Percentiles rank a stretch among this genome's conserved stretches.
Evolutionary conservation across 202 grass and related monocot species (phyloP).

Genomic region (Bolboschoenoplectus hybrid): DNA sequence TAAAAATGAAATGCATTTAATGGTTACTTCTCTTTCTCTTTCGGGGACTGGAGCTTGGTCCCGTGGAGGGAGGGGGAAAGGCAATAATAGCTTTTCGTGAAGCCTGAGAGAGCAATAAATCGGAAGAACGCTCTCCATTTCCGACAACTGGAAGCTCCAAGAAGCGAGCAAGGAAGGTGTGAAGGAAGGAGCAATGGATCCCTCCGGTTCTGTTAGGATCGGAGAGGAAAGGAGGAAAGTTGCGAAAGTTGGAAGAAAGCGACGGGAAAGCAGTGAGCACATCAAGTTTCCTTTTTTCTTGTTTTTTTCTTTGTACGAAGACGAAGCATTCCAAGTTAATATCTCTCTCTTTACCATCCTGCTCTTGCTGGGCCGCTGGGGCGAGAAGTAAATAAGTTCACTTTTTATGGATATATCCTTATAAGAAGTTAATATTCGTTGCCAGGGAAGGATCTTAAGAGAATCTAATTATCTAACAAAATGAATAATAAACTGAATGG

Average conservation of each 20-base stretch:
- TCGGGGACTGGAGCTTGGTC: neutral
- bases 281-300: conserved; percentile 1
- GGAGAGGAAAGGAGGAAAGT: conserved; percentile 2
- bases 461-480: too few species aligned
- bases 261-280: conserved; percentile 32
- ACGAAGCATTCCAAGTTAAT: neutral
- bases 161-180: neutral
- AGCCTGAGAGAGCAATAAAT: conserved; percentile 13
- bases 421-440: neutral
- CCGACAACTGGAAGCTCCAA: neutral
- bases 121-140: neutral
- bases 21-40: conserved; percentile 31
- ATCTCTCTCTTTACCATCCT: conserved; percentile 12
- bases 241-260: conserved; percentile 30
- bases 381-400: neutral
- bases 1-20: conserved; percentile 19
- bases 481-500: too few species aligned
- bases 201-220: neutral
- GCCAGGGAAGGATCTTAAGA: neutral
- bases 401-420: neutral
- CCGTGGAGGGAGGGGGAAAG: conserved; percentile 39
- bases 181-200: neutral
- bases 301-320: neutral
- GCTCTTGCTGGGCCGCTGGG: neutral
- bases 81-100: conserved; percentile 34